Evolutionary conservation across 345 rosid genomes (phyloP).

Genomic region (Fremontodendron californicum): DNA sequence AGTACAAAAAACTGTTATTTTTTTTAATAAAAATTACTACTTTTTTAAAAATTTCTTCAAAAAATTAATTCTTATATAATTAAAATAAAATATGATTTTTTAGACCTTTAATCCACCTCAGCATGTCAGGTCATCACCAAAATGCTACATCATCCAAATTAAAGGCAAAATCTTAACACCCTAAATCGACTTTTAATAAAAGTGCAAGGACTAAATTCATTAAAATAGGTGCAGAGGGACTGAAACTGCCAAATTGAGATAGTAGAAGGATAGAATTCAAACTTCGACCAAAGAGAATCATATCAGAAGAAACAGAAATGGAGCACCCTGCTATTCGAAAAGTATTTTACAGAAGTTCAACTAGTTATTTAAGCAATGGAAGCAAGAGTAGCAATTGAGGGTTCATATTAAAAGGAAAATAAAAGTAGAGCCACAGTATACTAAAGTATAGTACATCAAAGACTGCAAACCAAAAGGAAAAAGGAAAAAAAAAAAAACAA

Average conservation of each 20-base stretch:
- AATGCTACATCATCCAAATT: background rate
- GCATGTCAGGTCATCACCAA: background rate
- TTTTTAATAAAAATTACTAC: no score
- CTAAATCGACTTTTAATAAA: background rate
- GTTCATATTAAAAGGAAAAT: background rate
- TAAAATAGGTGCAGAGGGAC: background rate
- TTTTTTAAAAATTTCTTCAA: no score
- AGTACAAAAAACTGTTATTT: no score
- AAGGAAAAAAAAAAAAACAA: background rate
- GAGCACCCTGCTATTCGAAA: background rate
- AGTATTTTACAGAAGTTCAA: background rate
- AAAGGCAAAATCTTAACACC: background rate
- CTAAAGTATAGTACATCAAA: background rate
- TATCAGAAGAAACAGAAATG: background rate
- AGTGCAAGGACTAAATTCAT: background rate
- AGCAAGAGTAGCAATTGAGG: background rate
- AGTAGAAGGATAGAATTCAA: background rate
- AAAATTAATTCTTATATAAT: background rate
- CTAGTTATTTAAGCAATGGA: background rate
- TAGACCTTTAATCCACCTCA: background rate
- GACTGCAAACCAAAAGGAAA: background rate
- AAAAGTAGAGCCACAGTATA: background rate
- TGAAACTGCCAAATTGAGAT: background rate
- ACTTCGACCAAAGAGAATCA: background rate
- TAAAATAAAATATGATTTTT: background rate